Evolutionary conservation across 2,329 filamentous ascomycete genomes (phyloP).

Genomic region (Coniochaeta prunicola): DNA sequence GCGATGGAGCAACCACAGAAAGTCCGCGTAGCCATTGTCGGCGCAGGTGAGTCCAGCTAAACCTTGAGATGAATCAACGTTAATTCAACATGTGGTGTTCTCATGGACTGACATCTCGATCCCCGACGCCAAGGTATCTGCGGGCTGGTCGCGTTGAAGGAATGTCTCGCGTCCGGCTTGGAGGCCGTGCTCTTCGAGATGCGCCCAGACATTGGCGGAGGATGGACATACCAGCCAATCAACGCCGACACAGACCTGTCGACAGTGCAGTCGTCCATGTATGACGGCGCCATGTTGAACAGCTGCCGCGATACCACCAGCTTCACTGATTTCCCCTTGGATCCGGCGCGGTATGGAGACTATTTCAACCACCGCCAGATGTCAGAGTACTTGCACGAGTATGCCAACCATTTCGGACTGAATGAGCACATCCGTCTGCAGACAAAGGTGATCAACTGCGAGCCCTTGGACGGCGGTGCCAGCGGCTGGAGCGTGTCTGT

Average conservation of each 20-base stretch:
- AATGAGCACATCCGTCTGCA: constrained; percentile 23
- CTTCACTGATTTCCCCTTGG: constrained; percentile 31
- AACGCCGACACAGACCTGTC: constrained; percentile 13
- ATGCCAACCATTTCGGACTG: constrained; percentile 26
- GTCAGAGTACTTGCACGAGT: constrained; percentile 26
- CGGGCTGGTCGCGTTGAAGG: constrained; percentile 27
- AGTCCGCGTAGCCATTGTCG: constrained; percentile 15
- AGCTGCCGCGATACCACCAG: constrained; percentile 28
- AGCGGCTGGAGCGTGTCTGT: constrained; percentile 20
- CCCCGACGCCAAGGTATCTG: constrained; percentile 18
- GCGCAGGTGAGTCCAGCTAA: constrained; percentile 11
- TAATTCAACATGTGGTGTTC: too few relatives aligned
- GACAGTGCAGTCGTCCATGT: constrained; percentile 20
- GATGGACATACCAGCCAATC: constrained; percentile 28
- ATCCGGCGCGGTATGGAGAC: constrained; percentile 27
- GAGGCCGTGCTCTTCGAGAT: constrained; percentile 26
- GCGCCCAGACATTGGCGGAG: constrained; percentile 24
- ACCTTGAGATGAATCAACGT: neutral
- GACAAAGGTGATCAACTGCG: constrained; percentile 23
- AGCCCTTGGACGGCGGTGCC: constrained; percentile 15
- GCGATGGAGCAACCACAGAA: neutral
- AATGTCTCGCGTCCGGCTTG: constrained; percentile 27
- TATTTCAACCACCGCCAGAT: constrained; percentile 27
- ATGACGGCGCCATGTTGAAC: constrained; percentile 27
- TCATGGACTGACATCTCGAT: neutral